Conservation (phyloP, 2,329 filamentous ascomycete genomes). For the Harringtonia lauricola region DNA sequence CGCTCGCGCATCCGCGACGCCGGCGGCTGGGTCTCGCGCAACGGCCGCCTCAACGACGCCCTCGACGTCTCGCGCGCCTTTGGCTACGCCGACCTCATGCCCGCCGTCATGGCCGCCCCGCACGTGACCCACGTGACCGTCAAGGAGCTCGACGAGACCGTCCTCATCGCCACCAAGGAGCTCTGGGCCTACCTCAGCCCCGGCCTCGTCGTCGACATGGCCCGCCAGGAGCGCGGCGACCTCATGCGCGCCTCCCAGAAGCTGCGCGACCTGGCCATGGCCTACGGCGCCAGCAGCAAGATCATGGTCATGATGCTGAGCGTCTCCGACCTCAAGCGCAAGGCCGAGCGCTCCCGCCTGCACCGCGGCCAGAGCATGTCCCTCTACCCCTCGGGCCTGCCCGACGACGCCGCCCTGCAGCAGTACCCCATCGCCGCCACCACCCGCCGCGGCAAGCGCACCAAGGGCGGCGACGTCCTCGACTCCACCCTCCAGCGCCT, state of each 20-base stretch:
- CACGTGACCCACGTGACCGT: constrained; percentile 69
- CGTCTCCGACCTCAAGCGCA: constrained; percentile 79
- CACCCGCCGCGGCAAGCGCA: constrained; percentile 52
- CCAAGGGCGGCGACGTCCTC: constrained; percentile 49
- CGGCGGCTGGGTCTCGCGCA: constrained; percentile 89
- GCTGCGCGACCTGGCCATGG: constrained; percentile 86
- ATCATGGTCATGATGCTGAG: constrained; percentile 99
- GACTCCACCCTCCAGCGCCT: constrained; percentile 82
- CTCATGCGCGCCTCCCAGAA: constrained; percentile 94
- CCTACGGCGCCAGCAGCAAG: constrained; percentile 87
- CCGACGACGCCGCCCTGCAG: constrained; percentile 45
- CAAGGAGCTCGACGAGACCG: constrained; percentile 83
- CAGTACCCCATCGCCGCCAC: constrained; percentile 32
- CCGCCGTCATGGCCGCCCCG: constrained; percentile 83
- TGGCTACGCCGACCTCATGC: constrained; percentile 86
- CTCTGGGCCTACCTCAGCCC: constrained; percentile 92
- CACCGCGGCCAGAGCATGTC: constrained; percentile 76
- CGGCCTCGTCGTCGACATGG: constrained; percentile 84
- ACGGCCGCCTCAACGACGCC: constrained; percentile 84
- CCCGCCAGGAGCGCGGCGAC: constrained; percentile 73
- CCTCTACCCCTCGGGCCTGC: constrained; percentile 64
- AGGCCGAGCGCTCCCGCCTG: constrained; percentile 60
- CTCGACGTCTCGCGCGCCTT: constrained; percentile 91
- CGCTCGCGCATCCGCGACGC: constrained; percentile 85
- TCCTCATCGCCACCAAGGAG: constrained; percentile 81